A percentile compares a stretch with the other conserved stretches of the same genome.
Conservation (phyloP, 1,284 basidiomycete species). For the Papiliotrema flavescens region DNA sequence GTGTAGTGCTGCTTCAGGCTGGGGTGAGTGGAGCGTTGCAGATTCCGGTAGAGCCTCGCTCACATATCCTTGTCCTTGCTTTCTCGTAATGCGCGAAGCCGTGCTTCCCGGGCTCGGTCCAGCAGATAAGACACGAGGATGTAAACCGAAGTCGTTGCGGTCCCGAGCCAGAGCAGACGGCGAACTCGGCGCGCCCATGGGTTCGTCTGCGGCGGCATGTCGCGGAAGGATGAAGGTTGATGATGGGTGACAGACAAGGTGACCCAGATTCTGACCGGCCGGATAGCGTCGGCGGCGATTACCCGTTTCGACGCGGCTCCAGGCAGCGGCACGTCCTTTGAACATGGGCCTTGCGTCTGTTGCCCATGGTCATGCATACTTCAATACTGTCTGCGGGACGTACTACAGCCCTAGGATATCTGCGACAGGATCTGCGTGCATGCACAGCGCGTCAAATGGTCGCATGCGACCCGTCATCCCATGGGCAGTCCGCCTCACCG, state of each 20-base stretch:
- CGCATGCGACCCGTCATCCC: too few relatives aligned
- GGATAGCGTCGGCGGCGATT: not conserved
- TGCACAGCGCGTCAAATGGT: too few relatives aligned
- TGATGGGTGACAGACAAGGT: not conserved
- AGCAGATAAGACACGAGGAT: constrained; percentile 33
- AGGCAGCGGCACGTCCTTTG: too few relatives aligned
- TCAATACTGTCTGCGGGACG: too few relatives aligned
- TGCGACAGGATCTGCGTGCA: too few relatives aligned
- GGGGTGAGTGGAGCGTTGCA: constrained; percentile 1
- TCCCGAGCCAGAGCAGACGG: constrained; percentile 28
- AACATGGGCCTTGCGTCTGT: too few relatives aligned
- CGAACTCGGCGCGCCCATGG: constrained; percentile 36
- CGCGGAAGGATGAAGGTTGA: not conserved
- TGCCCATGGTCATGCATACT: too few relatives aligned
- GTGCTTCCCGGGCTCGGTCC: constrained; percentile 36
- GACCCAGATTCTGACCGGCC: not conserved
- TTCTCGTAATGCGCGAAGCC: constrained; percentile 34
- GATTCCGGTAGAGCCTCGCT: constrained; percentile 3
- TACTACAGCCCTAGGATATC: too few relatives aligned
- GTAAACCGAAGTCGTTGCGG: constrained; percentile 37
- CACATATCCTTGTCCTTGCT: constrained; percentile 35
- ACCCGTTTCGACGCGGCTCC: not conserved
- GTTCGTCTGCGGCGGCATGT: not conserved
- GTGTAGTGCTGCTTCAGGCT: constrained; percentile 48
- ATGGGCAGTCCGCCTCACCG: too few relatives aligned